Percentiles rank a stretch among this genome's conserved stretches.
These are phyloP conservation scores for Schizosaccharomyces octosporus DNA, from an alignment of 805 yeast species.

Conservation along the genomic window DNA sequence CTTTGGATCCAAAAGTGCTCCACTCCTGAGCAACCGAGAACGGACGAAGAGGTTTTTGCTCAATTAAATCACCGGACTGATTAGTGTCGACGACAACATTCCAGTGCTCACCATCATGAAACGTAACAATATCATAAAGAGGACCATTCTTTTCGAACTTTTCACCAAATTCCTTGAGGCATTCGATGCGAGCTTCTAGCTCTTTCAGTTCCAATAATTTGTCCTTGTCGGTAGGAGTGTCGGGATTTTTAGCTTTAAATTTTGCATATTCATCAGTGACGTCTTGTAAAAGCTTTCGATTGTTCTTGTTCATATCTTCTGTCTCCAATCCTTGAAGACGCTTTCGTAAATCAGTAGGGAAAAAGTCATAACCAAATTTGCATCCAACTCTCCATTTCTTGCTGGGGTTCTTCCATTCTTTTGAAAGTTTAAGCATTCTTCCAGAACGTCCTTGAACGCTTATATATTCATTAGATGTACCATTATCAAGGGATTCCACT, in stretches of 20 bases:
- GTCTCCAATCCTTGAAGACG: not conserved
- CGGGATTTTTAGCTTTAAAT: not conserved
- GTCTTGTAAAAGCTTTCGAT: not conserved
- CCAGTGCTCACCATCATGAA: constrained; percentile 1
- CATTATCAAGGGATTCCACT: not conserved
- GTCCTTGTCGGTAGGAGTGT: not conserved
- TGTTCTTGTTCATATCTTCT: not conserved
- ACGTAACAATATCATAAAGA: not conserved
- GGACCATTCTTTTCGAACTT: not conserved
- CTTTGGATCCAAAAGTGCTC: not conserved
- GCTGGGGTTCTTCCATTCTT: constrained; percentile 2
- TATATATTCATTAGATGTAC: not conserved
- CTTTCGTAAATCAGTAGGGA: not conserved
- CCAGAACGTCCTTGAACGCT: not conserved
- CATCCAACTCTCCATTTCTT: constrained; percentile 2
- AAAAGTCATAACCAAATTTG: constrained; percentile 1
- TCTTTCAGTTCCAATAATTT: not conserved
- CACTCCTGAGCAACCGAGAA: not conserved
- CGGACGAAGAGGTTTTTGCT: not conserved
- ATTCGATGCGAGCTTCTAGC: constrained; percentile 1
- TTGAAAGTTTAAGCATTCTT: not conserved
- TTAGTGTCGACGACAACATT: not conserved
- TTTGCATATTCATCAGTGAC: not conserved
- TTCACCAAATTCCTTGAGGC: not conserved
- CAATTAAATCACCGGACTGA: not conserved